These are phyloP conservation scores for Boletus calvinii DNA, from an alignment of 1,284 basidiomycete genomes.

Conservation along the genomic window DNA sequence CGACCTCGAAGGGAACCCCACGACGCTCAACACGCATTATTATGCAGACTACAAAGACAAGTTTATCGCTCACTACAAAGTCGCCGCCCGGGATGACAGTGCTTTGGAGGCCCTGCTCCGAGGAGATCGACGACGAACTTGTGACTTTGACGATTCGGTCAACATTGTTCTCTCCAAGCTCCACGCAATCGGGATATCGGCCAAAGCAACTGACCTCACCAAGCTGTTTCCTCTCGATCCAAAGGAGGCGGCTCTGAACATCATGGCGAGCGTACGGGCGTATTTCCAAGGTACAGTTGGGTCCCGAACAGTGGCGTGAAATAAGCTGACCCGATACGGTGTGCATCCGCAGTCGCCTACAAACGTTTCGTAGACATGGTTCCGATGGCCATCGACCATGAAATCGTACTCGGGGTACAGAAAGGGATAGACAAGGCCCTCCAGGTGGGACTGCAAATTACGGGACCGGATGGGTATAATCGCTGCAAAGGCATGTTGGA, in stretches of 20 bases:
- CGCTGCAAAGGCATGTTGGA: constrained; percentile 53
- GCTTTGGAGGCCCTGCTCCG: constrained; percentile 28
- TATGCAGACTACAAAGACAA: constrained; percentile 56
- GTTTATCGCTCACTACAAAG: constrained; percentile 51
- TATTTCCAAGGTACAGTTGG: constrained; percentile 62
- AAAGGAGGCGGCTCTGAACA: constrained; percentile 54
- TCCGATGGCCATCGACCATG: constrained; percentile 61
- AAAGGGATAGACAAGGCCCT: constrained; percentile 48
- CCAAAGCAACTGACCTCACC: constrained; percentile 44
- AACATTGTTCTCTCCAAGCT: constrained; percentile 43
- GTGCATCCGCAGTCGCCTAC: constrained; percentile 51
- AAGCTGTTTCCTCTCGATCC: constrained; percentile 54
- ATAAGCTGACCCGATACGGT: background rate
- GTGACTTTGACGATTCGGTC: background rate
- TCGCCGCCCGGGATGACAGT: constrained; percentile 35
- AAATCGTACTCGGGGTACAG: constrained; percentile 48
- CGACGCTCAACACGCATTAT: constrained; percentile 60
- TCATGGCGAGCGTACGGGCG: constrained; percentile 70
- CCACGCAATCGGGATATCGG: constrained; percentile 43
- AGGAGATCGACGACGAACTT: background rate
- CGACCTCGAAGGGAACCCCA: constrained; percentile 50
- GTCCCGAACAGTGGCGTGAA: no score
- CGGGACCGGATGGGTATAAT: constrained; percentile 22
- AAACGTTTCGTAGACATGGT: constrained; percentile 67
- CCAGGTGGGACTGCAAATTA: constrained; percentile 43